Conservation (phyloP, 345 rosid species). For the Lagerstroemia speciosa region DNA sequence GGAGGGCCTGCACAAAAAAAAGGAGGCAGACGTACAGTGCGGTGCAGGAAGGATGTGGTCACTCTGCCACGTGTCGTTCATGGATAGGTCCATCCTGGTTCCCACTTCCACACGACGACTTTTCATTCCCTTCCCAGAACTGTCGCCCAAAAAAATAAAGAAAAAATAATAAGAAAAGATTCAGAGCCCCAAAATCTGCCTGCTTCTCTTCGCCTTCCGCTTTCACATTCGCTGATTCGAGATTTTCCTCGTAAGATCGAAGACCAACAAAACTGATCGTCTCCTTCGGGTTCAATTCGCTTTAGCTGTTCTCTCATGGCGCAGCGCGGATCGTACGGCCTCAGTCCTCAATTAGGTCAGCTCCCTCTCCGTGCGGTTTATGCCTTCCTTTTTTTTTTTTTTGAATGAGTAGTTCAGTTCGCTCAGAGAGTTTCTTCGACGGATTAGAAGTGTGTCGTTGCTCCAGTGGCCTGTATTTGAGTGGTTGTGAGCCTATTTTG, state of each 20-base stretch:
- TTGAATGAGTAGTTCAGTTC: neutral
- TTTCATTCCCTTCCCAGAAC: neutral
- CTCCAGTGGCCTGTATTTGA: neutral
- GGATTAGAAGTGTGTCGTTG: neutral
- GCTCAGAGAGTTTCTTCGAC: neutral
- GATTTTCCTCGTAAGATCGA: neutral
- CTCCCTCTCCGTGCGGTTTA: neutral
- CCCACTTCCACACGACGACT: neutral
- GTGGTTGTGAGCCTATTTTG: neutral
- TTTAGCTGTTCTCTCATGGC: constrained; percentile 10
- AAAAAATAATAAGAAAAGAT: neutral
- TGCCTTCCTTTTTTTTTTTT: neutral
- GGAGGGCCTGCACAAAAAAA: neutral
- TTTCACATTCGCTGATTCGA: constrained; percentile 4
- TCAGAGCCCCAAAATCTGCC: neutral
- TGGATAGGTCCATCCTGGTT: neutral
- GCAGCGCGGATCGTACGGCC: constrained; percentile 18
- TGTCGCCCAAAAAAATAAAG: neutral
- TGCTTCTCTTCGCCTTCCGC: neutral
- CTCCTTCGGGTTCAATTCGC: neutral
- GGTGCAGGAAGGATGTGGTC: neutral
- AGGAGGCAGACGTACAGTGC: neutral
- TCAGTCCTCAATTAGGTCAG: constrained; percentile 20
- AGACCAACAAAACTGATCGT: neutral
- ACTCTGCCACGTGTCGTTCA: neutral